Evolutionary conservation across 805 yeast genomes (phyloP).

Genomic region (Aciculoconidium aculeatum): DNA sequence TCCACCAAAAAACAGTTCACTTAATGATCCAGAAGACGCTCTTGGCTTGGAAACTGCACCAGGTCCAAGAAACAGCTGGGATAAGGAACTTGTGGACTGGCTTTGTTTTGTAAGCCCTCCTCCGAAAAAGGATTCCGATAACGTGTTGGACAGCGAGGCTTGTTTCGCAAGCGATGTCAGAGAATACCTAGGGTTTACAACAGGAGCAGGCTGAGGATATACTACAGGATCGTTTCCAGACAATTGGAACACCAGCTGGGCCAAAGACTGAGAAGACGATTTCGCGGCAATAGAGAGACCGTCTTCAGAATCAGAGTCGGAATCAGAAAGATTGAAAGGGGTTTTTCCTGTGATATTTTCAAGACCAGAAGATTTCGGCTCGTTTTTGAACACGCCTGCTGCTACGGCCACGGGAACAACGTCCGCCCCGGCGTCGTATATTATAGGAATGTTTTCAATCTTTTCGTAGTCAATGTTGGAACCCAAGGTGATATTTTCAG

Average conservation of each 20-base stretch:
- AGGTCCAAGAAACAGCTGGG: slow-evolving; percentile 7
- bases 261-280: slow-evolving; percentile 37
- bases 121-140: slow-evolving; percentile 33
- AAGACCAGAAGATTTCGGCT: not conserved
- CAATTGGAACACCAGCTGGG: slow-evolving; percentile 34
- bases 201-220: slow-evolving; percentile 18
- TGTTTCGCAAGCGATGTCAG: slow-evolving; percentile 34
- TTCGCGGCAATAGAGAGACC: slow-evolving; percentile 35
- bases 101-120: slow-evolving; percentile 9
- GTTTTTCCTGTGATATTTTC: not conserved
- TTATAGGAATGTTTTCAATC: slow-evolving; percentile 22
- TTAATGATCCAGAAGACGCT: slow-evolving; percentile 8
- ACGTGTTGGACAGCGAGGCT: slow-evolving; percentile 35
- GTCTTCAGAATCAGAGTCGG: slow-evolving; percentile 23
- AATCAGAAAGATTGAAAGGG: slow-evolving; percentile 12
- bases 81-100: slow-evolving; percentile 4
- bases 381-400: not conserved
- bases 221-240: slow-evolving; percentile 17
- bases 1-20: slow-evolving; percentile 32
- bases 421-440: slow-evolving; percentile 8
- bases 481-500: slow-evolving; percentile 39
- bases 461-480: slow-evolving; percentile 34
- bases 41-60: slow-evolving; percentile 4
- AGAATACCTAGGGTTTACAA: slow-evolving; percentile 31
- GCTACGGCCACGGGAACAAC: not conserved